phyloP scores from a whole-genome alignment of 164 flowering plant genomes.

The Vitis amurensis region DNA sequence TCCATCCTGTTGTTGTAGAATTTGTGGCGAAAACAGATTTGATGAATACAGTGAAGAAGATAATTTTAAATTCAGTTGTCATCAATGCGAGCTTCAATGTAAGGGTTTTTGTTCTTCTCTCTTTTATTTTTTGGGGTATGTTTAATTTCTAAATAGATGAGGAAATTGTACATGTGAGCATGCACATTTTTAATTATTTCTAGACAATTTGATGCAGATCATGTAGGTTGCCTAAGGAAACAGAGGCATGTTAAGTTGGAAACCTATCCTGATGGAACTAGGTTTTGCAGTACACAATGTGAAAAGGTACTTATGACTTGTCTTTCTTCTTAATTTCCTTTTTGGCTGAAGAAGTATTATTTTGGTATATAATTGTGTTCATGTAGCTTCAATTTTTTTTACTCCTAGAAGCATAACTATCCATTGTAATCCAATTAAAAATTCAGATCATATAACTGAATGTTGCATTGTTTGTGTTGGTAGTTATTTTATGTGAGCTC shows the following conservation, averaged over 20 bases:
- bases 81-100: slow-evolving; percentile 27
- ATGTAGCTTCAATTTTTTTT: too few species aligned
- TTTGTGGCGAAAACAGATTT: slow-evolving; percentile 12
- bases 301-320: slow-evolving; percentile 30
- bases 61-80: slow-evolving; percentile 12
- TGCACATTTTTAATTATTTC: neutral
- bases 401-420: too few species aligned
- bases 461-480: too few species aligned
- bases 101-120: neutral
- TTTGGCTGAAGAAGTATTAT: too few species aligned
- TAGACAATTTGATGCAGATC: slow-evolving; percentile 39
- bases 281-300: slow-evolving; percentile 69
- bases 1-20: slow-evolving; percentile 20
- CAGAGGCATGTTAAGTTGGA: slow-evolving; percentile 14
- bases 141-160: too few species aligned
- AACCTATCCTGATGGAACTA: slow-evolving; percentile 22
- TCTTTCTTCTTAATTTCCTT: neutral
- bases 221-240: slow-evolving; percentile 46
- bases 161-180: neutral
- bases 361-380: too few species aligned
- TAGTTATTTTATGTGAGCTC: too few species aligned
- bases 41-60: neutral
- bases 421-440: too few species aligned
- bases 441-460: too few species aligned
- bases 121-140: too few species aligned